Percentiles rank a stretch among this genome's conserved stretches.
phyloP scores from a whole-genome alignment of 768 basidiomycete genomes.

The Leccinum imitatum region DNA sequence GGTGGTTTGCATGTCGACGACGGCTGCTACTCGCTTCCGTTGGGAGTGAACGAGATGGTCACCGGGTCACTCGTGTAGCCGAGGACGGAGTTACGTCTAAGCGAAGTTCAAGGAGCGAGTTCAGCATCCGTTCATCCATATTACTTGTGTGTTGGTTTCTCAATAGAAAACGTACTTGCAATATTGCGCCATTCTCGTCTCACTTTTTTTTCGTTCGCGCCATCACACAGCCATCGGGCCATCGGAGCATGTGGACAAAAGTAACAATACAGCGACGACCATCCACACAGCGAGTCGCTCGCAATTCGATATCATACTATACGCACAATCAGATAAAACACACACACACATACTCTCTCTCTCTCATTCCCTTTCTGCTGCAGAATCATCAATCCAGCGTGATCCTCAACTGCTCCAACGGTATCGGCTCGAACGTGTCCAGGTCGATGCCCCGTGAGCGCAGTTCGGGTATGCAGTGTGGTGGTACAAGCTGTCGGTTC shows the following conservation, averaged over 20 bases:
- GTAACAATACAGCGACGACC: slow-evolving; percentile 32
- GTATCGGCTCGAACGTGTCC: slow-evolving; percentile 95
- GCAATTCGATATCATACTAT: slow-evolving; percentile 38
- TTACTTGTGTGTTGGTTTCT: too few relatives aligned
- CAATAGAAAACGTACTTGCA: slow-evolving; percentile 17
- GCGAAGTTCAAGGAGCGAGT: not conserved
- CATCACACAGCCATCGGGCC: slow-evolving; percentile 26
- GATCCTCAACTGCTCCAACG: slow-evolving; percentile 92
- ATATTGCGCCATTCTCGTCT: slow-evolving; percentile 31
- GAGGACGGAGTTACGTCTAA: not conserved
- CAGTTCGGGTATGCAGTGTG: slow-evolving; percentile 87
- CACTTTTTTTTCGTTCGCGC: slow-evolving; percentile 9
- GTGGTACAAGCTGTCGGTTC: slow-evolving; percentile 87
- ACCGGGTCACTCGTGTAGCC: slow-evolving; percentile 25
- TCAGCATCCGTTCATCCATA: not conserved
- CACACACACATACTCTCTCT: not conserved
- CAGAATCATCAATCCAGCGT: slow-evolving; percentile 73
- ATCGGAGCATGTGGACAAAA: slow-evolving; percentile 2
- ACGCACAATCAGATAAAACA: slow-evolving; percentile 35
- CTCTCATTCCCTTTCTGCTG: slow-evolving; percentile 26
- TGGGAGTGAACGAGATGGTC: slow-evolving; percentile 18
- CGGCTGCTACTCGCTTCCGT: too few relatives aligned
- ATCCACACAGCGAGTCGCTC: slow-evolving; percentile 23
- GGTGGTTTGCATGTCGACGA: not conserved
- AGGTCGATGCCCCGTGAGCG: slow-evolving; percentile 81